Base-by-base conservation (phyloP, 108 stramenopile species). In the Cyclotella baltica region DNA sequence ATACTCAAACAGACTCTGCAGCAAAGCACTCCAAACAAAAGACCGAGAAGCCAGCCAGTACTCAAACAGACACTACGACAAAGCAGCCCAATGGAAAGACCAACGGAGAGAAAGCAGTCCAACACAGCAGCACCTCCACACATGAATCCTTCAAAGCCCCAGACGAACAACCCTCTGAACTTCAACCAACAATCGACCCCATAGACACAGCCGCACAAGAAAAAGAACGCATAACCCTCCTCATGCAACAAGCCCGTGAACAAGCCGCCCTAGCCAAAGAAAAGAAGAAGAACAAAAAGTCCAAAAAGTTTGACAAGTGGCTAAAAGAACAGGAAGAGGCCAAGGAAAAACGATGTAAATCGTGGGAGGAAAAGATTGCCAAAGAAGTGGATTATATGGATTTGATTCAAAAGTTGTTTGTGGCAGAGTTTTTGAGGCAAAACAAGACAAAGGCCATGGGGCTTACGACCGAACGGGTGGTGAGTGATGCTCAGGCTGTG, bases 401-500 rank as follows among this genome's bases (percentile, higher is more conserved):
- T 16, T 34, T 84, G 6, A 73, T 79, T 19, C 48, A 67, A 25
- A 61, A 77, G 31, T 43, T 84, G 20, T 43, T 78, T 23, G 28
- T 79, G 1, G 70, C 83, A 13, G 83, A 84, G 38, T 77, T 84
- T 79, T 28, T 79, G 4, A 77, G 83, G 18, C 77, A 78, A 25
- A 65, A 50, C 28, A 77, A 67, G 59, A 62, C 22, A 23, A 77
- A 63, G 23, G 76, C 50, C 9, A 63, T 65, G 61, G 74, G 62
- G 3, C 61, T 76, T 19, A 61, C 67, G 6, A 8, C 52, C 31
- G 62, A 73, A 3, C 62, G 72, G 18, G 73, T 84, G 1, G 3
- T 59, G 31, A 53, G 57, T 13, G 75, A 75, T 59, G 0, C 73
- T 61, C 68, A 69, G 10, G 61, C 73, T 48, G 47, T 47, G 13